phyloP scores from a whole-genome alignment of 805 yeast genomes.

The Cephaloascus fragrans region DNA sequence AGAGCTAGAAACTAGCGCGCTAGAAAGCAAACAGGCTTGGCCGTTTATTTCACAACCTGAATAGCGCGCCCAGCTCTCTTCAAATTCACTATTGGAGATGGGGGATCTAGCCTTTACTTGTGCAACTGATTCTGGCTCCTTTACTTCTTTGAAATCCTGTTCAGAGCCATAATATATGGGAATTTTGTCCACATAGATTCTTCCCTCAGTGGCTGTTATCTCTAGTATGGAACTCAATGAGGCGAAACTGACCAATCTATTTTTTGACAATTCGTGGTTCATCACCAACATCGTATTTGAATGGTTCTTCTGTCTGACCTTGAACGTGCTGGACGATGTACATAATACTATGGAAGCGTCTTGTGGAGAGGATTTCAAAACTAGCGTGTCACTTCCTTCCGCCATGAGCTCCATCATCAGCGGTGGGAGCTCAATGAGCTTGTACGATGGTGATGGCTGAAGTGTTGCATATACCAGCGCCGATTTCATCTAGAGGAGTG shows the following conservation, averaged over 20 bases:
- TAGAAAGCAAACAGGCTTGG: conserved; percentile 19
- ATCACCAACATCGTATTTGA: conserved; percentile 70
- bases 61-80: conserved; percentile 34
- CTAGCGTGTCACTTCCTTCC: conserved; percentile 8
- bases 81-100: conserved; percentile 46
- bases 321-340: conserved; percentile 48
- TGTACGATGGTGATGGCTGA: conserved; percentile 22
- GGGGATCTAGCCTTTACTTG: conserved; percentile 35
- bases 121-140: conserved; percentile 11
- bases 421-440: conserved; percentile 43
- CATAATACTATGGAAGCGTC: conserved; percentile 48
- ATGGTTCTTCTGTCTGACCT: conserved; percentile 71
- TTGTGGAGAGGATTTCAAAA: conserved; percentile 21
- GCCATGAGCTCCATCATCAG: conserved; percentile 31
- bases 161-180: conserved; percentile 11
- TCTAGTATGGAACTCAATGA: conserved; percentile 21
- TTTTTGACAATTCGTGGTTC: conserved; percentile 7
- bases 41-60: conserved; percentile 51
- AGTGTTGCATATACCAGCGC: conserved; percentile 16
- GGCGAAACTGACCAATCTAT: conserved; percentile 16
- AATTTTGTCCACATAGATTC: conserved; percentile 18
- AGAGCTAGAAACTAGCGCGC: conserved; percentile 12
- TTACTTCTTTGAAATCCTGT: conserved; percentile 3
- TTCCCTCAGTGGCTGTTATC: conserved; percentile 13
- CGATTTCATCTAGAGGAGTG: conserved; percentile 6